Percentiles rank a stretch among this genome's conserved stretches.
Evolutionary conservation across 2,329 filamentous ascomycete genomes (phyloP).

Genomic region (Xylariaceae sp.): DNA sequence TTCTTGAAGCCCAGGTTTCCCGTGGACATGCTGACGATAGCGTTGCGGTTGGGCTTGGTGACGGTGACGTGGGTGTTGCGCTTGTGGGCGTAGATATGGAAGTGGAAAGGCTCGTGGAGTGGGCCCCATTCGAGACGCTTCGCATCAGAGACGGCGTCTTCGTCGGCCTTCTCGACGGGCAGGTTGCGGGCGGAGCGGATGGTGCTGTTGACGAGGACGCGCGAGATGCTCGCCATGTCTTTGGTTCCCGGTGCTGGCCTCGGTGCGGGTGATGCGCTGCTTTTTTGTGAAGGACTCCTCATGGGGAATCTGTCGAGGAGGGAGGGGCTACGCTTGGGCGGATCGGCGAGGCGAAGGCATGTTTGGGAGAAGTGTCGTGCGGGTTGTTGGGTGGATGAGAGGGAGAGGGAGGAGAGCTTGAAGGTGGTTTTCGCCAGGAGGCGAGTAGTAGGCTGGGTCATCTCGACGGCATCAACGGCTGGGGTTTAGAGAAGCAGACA

Average conservation of each 20-base stretch:
- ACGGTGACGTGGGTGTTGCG: conserved; percentile 96
- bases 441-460: conserved; percentile 44
- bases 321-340: not conserved
- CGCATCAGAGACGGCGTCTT: conserved; percentile 14
- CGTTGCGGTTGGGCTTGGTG: conserved; percentile 73
- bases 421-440: conserved; percentile 39
- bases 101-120: conserved; percentile 65
- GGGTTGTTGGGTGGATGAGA: conserved; percentile 19
- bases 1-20: conserved; percentile 94
- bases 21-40: conserved; percentile 74
- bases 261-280: not conserved
- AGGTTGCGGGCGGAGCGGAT: conserved; percentile 20
- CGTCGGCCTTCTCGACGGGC: conserved; percentile 6
- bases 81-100: conserved; percentile 82
- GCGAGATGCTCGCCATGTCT: conserved; percentile 9
- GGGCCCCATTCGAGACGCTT: conserved; percentile 33
- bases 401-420: conserved; percentile 24
- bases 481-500: not conserved
- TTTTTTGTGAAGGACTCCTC: not conserved
- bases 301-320: not conserved
- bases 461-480: conserved; percentile 31
- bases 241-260: not conserved
- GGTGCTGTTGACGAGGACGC: conserved; percentile 16
- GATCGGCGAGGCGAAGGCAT: conserved; percentile 14
- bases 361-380: conserved; percentile 40